phyloP scores from a whole-genome alignment of 2,329 filamentous ascomycete genomes.

The Metarhizium sp. region DNA sequence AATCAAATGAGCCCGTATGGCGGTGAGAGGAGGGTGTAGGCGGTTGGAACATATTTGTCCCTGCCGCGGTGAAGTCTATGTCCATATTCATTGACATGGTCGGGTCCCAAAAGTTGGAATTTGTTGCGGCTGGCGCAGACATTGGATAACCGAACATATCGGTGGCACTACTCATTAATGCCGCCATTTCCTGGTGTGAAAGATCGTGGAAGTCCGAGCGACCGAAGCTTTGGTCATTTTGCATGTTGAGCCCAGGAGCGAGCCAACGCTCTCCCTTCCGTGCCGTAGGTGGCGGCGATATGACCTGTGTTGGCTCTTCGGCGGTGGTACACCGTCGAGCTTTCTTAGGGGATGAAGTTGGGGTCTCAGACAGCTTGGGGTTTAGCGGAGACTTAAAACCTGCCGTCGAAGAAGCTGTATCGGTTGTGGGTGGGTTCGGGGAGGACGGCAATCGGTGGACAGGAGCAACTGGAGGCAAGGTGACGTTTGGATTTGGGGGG shows the following conservation, averaged over 20 bases:
- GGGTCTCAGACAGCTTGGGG: slow-evolving; percentile 15
- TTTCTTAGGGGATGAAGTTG: slow-evolving; percentile 31
- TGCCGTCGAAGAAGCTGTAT: slow-evolving; percentile 19
- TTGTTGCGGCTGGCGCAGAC: slow-evolving; percentile 43
- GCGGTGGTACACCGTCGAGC: slow-evolving; percentile 28
- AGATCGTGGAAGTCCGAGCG: slow-evolving; percentile 40
- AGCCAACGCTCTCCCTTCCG: slow-evolving; percentile 47
- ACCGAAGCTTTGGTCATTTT: slow-evolving; percentile 46
- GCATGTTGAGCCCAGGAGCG: slow-evolving; percentile 46
- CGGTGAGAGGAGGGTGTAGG: slow-evolving; percentile 27
- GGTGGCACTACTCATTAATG: slow-evolving; percentile 35
- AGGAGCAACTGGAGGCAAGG: slow-evolving; percentile 50
- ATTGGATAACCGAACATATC: slow-evolving; percentile 53
- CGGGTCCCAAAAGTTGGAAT: slow-evolving; percentile 49
- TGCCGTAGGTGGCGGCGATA: slow-evolving; percentile 50
- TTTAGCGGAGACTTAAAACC: slow-evolving; percentile 18
- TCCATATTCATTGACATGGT: slow-evolving; percentile 48
- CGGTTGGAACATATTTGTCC: slow-evolving; percentile 32
- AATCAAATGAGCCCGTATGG: slow-evolving; percentile 44
- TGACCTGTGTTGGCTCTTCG: slow-evolving; percentile 36
- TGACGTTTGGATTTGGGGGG: slow-evolving; percentile 40
- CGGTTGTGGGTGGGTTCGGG: slow-evolving; percentile 31
- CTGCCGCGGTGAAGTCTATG: slow-evolving; percentile 43
- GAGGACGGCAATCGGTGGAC: slow-evolving; percentile 50
- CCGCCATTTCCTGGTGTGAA: slow-evolving; percentile 39